These are phyloP conservation scores for Ophiostoma piceae DNA, from an alignment of 2,329 filamentous ascomycete genomes.

Conservation along the genomic window DNA sequence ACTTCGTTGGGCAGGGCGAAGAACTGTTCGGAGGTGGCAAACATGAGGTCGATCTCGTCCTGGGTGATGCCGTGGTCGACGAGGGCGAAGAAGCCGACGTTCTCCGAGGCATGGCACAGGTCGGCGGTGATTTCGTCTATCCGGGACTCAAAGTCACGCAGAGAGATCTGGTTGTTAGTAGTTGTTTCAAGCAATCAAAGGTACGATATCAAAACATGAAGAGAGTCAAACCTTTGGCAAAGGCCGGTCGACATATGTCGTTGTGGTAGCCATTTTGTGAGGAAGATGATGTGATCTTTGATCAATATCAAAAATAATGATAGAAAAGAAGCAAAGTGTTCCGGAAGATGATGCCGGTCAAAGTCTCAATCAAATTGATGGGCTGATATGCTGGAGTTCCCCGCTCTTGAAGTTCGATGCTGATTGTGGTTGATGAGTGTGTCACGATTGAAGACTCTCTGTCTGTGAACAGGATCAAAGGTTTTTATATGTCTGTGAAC, in stretches of 20 bases:
- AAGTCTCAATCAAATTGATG: neutral
- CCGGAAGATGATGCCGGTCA: neutral
- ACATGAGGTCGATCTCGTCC: conserved; percentile 42
- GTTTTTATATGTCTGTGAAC: neutral
- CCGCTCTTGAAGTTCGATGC: neutral
- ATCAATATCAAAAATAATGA: no score
- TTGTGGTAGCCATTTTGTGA: conserved; percentile 24
- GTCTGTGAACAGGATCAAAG: neutral
- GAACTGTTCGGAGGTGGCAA: conserved; percentile 40
- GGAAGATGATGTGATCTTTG: neutral
- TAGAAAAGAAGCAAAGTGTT: neutral
- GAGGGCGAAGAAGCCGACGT: conserved; percentile 55
- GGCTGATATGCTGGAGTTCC: neutral
- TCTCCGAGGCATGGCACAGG: conserved; percentile 50
- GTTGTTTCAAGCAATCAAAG: neutral
- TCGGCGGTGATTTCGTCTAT: conserved; percentile 50
- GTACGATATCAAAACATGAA: no score
- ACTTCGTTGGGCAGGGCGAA: conserved; percentile 48
- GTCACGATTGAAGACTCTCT: no score
- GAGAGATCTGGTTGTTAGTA: conserved; percentile 41
- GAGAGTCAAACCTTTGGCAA: conserved; percentile 25
- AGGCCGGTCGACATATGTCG: conserved; percentile 24
- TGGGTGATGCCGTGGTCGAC: conserved; percentile 43
- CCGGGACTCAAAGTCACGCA: conserved; percentile 48
- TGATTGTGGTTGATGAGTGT: neutral